Evolutionary conservation across 2,329 filamentous ascomycete species (phyloP).

Genomic region (Fusarium anguioides): DNA sequence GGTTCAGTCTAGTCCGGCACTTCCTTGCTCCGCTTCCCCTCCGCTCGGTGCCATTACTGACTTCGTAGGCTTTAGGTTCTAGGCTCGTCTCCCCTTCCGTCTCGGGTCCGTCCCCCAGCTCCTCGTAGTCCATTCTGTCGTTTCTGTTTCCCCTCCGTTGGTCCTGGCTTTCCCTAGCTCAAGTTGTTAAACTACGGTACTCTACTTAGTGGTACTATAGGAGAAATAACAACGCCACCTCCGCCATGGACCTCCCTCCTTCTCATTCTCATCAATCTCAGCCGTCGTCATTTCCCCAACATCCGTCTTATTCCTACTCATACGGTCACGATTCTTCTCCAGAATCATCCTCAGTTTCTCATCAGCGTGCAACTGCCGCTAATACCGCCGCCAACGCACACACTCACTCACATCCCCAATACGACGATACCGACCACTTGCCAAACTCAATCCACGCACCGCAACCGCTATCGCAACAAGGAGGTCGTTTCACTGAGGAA

Average conservation of each 20-base stretch:
- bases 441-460: slow-evolving; percentile 34
- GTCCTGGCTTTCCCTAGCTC: slow-evolving; percentile 22
- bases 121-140: slow-evolving; percentile 28
- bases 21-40: slow-evolving; percentile 5
- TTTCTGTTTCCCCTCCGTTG: slow-evolving; percentile 20
- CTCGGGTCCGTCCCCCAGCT: slow-evolving; percentile 14
- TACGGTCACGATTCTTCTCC: slow-evolving; percentile 39
- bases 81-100: slow-evolving; percentile 22
- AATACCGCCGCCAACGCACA: slow-evolving; percentile 35
- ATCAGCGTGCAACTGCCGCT: slow-evolving; percentile 25
- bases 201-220: slow-evolving; percentile 20
- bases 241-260: slow-evolving; percentile 48
- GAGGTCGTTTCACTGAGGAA: slow-evolving; percentile 73
- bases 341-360: slow-evolving; percentile 34
- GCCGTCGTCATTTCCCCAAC: slow-evolving; percentile 37
- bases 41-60: slow-evolving; percentile 25
- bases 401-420: slow-evolving; percentile 20
- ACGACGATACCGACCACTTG: slow-evolving; percentile 37
- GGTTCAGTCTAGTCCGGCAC: background rate
- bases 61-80: slow-evolving; percentile 29
- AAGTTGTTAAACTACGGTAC: slow-evolving; percentile 15
- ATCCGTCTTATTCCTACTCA: slow-evolving; percentile 33
- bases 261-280: slow-evolving; percentile 41
- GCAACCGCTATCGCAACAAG: slow-evolving; percentile 38
- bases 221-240: slow-evolving; percentile 45